Evolutionary conservation across 208 protist genomes (phyloP).

Genomic region (Leishmania martiniquensis): DNA sequence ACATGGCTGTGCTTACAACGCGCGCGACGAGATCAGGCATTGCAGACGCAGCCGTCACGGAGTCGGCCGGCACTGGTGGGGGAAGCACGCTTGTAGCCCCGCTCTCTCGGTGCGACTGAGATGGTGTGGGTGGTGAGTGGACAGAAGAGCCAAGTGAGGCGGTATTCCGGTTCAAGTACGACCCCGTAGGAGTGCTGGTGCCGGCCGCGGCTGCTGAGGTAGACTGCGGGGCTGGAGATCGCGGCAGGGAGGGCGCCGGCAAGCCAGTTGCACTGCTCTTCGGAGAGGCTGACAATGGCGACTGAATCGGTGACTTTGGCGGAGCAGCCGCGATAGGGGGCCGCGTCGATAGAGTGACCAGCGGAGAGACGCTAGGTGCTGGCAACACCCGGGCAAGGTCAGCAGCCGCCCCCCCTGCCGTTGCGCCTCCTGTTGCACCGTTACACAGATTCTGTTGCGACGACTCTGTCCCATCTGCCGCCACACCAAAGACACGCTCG

Average conservation of each 20-base stretch:
- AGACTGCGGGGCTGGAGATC: not conserved
- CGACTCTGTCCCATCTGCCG: not conserved
- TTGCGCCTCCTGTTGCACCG: not conserved
- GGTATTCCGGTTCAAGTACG: not conserved
- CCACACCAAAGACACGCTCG: conserved; percentile 14
- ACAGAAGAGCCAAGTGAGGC: not conserved
- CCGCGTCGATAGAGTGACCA: conserved; percentile 21
- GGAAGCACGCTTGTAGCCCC: not conserved
- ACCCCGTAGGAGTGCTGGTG: not conserved
- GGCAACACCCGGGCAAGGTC: not conserved
- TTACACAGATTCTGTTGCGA: not conserved
- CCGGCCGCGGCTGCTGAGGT: not conserved
- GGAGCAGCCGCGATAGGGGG: conserved; percentile 5
- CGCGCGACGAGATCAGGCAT: conserved; percentile 73
- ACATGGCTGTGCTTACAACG: conserved; percentile 60
- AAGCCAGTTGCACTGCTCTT: not conserved
- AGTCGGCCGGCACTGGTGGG: not conserved
- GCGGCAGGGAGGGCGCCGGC: conserved; percentile 1
- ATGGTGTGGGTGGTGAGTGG: conserved; percentile 1
- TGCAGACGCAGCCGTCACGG: not conserved
- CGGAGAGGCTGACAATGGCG: not conserved
- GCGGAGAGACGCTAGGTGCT: conserved; percentile 17
- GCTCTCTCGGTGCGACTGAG: not conserved
- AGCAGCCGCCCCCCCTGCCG: not conserved
- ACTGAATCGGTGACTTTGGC: conserved; percentile 29